Conservation (phyloP, 208 protist genomes). For the Leishmania tropica region DNA sequence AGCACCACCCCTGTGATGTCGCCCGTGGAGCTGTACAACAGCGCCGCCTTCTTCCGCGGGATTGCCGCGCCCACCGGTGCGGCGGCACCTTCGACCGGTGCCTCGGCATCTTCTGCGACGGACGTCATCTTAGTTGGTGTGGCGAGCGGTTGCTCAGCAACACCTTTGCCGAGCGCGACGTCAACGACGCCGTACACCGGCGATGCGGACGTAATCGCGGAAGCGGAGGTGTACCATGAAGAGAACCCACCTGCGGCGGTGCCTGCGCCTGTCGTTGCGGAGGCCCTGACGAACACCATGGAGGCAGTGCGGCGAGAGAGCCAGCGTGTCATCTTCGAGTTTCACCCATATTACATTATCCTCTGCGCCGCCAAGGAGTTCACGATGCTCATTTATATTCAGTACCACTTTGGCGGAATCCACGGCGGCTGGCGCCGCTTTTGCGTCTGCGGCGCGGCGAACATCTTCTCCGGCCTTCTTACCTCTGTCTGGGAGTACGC, state of each 20-base stretch:
- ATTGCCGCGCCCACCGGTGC: constrained; percentile 8
- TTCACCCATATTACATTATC: constrained; percentile 61
- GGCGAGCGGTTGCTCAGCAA: no score
- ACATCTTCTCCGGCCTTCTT: constrained; percentile 56
- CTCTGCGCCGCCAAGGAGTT: constrained; percentile 52
- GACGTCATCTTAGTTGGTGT: background rate
- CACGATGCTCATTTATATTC: constrained; percentile 58
- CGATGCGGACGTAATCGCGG: background rate
- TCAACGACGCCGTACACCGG: background rate
- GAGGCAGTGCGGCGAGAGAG: constrained; percentile 42
- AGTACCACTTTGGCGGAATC: constrained; percentile 56
- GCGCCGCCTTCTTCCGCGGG: constrained; percentile 33
- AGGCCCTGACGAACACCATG: constrained; percentile 43
- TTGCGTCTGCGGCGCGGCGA: constrained; percentile 54
- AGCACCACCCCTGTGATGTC: constrained; percentile 8
- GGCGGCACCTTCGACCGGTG: background rate
- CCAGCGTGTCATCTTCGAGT: constrained; percentile 54
- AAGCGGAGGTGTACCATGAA: constrained; percentile 13
- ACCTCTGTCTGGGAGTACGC: constrained; percentile 62
- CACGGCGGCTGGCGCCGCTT: constrained; percentile 60
- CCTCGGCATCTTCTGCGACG: background rate
- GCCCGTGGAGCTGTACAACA: constrained; percentile 24
- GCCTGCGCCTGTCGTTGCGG: constrained; percentile 42
- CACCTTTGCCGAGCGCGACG: no score
- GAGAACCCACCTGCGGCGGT: constrained; percentile 37